These are phyloP conservation scores for Tricholoma saponaceum DNA, from an alignment of 768 basidiomycete species.

Conservation along the genomic window DNA sequence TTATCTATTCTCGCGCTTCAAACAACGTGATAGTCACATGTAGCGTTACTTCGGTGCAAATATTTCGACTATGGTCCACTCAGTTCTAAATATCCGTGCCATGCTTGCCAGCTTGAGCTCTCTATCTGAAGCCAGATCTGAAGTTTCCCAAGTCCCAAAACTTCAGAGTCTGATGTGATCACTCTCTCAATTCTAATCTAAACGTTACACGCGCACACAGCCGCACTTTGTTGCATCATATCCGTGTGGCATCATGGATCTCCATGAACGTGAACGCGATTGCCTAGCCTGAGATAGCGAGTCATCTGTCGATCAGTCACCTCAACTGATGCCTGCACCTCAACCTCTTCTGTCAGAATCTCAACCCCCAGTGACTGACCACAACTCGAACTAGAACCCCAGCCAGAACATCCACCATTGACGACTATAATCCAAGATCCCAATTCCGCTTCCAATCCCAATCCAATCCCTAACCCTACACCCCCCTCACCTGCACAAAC, in stretches of 20 bases:
- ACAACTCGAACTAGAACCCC: not conserved
- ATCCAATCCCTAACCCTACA: slow-evolving; percentile 1
- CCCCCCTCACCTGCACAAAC: slow-evolving; percentile 8
- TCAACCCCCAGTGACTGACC: not conserved
- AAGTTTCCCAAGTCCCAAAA: not conserved
- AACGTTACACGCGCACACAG: not conserved
- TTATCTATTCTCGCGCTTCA: too few species aligned
- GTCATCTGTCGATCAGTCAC: not conserved
- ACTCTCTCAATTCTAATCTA: not conserved
- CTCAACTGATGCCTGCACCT: too few species aligned
- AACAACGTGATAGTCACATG: not conserved
- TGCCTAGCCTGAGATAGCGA: not conserved
- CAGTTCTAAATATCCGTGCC: not conserved
- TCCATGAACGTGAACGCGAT: not conserved
- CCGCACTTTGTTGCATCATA: too few species aligned
- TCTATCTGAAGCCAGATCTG: not conserved
- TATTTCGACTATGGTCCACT: not conserved
- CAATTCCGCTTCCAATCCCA: not conserved
- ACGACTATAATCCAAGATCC: too few species aligned
- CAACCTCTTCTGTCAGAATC: too few species aligned
- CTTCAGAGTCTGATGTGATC: not conserved
- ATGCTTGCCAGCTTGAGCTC: not conserved
- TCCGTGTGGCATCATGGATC: not conserved
- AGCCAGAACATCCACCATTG: too few species aligned
- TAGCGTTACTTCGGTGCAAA: not conserved